Evolutionary conservation across 2,329 filamentous ascomycete species (phyloP), one percentile per base, ranked within the genome.

Genomic region (Fusarium papillatum): DNA sequence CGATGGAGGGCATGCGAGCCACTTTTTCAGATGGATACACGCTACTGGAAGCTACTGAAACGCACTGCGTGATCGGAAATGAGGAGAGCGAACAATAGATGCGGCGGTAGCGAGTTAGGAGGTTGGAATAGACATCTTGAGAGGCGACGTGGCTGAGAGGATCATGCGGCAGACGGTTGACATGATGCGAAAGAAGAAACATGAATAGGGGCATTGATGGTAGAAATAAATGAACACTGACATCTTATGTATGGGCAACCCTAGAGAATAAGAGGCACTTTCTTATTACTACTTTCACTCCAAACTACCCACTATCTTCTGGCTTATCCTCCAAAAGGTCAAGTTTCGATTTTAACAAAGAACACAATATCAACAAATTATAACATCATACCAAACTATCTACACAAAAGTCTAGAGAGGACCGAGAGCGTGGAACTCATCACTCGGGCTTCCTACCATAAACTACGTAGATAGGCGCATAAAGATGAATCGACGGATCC

Each of bases 401-500:
- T 36, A 36, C 34, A 36, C 5, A 6, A 13, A 13, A 36, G 34
- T 36, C 13, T 14, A 43, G 39, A 41, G 17, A 43, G 6, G n/a
- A 43, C 10, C 19, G n/a, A 22, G 41, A 22, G 41, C 41, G 22
- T 50, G 16, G 7, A 22, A 57, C 9, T 34, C 26, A 57, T 57
- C 53, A 43, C 66, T 36, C 74, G 11, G 73, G 73, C 17, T 74
- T 75, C 29, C 34, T 68, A 3, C 67, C 75, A 68, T 70, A 66
- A 17, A 78, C 62, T 29, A 71, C 66, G 31, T 76, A 73, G 5
- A 74, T 71, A 1, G 74, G 74, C 22, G 68, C 61, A 22, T 70
- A 78, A 3, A 76, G 19, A 31, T 78, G 76, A 39, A 76, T 68
- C 11, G 76, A 60, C 19, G 75, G 64, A 29, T 78, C 74, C 24